Percentiles rank a stretch among this genome's conserved stretches.
Evolutionary conservation across 352 stramenopile species (phyloP).

Genomic region (Nothophytophthora sp.): DNA sequence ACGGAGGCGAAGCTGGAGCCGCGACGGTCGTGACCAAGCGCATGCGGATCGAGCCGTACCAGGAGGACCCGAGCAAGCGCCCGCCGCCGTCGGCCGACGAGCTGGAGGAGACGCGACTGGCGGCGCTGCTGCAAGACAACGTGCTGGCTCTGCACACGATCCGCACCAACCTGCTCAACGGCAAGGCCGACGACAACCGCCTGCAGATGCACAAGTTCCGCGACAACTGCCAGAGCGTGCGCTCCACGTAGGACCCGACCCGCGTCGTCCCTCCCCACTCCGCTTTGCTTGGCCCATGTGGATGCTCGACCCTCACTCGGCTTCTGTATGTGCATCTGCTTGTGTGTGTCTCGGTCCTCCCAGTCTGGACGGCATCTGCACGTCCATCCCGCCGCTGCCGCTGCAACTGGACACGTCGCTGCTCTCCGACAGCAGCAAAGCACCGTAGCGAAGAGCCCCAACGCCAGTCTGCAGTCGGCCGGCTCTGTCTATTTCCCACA

Average conservation of each 20-base stretch:
- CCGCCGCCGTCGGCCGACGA: conserved; percentile 12
- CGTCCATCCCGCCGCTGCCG: conserved; percentile 63
- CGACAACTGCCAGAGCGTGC: conserved; percentile 62
- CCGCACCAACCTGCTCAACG: conserved; percentile 65
- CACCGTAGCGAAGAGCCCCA: conserved; percentile 9
- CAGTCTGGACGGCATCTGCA: conserved; percentile 61
- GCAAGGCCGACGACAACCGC: conserved; percentile 52
- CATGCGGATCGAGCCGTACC: conserved; percentile 62
- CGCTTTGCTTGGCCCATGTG: no score
- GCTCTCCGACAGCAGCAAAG: conserved; percentile 20
- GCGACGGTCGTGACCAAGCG: conserved; percentile 44
- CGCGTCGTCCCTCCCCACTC: background rate
- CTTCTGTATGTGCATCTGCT: background rate
- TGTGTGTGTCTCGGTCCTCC: background rate
- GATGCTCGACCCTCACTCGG: background rate
- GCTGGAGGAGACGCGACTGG: conserved; percentile 52
- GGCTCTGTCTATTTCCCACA: conserved; percentile 14
- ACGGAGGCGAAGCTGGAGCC: conserved; percentile 18
- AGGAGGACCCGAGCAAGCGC: conserved; percentile 23
- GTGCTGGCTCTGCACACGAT: conserved; percentile 62
- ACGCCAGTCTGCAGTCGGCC: background rate
- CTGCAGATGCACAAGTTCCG: conserved; percentile 67
- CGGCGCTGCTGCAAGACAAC: conserved; percentile 70
- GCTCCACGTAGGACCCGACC: conserved; percentile 51
- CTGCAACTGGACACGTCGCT: conserved; percentile 74